Percentiles rank a stretch among this genome's conserved stretches.
Conservation (phyloP, 2,329 filamentous ascomycete genomes). For the Pyricularia grisea region DNA sequence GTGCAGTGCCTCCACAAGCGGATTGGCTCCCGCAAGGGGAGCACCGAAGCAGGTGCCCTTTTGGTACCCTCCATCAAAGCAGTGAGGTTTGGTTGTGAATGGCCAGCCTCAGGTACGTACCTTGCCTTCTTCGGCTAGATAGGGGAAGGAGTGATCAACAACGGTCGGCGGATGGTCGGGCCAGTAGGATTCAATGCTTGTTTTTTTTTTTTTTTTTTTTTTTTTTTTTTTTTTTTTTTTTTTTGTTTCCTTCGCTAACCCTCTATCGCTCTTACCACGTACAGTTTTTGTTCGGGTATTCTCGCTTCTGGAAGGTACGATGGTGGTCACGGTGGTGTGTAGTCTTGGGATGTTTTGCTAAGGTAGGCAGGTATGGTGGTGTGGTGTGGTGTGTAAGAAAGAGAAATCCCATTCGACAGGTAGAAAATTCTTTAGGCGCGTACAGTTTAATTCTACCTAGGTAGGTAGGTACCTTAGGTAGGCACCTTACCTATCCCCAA, state of each 20-base stretch:
- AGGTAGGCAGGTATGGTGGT: background rate
- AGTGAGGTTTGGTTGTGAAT: background rate
- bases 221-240: background rate
- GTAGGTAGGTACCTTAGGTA: too few relatives aligned
- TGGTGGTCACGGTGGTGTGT: too few relatives aligned
- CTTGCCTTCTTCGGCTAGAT: background rate
- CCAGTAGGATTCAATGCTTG: background rate
- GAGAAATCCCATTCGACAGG: background rate
- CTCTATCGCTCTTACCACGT: background rate
- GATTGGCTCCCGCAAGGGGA: background rate
- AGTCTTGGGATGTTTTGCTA: too few relatives aligned
- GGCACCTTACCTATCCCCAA: background rate
- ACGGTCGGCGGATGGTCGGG: background rate
- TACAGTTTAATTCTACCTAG: background rate
- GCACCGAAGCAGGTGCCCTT: background rate
- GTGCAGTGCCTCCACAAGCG: background rate
- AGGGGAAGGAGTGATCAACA: background rate
- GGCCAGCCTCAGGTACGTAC: background rate
- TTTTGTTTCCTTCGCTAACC: background rate
- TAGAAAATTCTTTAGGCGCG: background rate
- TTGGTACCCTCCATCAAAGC: background rate
- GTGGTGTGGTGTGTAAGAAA: background rate
- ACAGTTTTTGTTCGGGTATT: background rate
- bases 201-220: background rate
- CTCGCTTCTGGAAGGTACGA: background rate